Conservation (phyloP, 768 basidiomycete species). For the Favolaschia claudopus region DNA sequence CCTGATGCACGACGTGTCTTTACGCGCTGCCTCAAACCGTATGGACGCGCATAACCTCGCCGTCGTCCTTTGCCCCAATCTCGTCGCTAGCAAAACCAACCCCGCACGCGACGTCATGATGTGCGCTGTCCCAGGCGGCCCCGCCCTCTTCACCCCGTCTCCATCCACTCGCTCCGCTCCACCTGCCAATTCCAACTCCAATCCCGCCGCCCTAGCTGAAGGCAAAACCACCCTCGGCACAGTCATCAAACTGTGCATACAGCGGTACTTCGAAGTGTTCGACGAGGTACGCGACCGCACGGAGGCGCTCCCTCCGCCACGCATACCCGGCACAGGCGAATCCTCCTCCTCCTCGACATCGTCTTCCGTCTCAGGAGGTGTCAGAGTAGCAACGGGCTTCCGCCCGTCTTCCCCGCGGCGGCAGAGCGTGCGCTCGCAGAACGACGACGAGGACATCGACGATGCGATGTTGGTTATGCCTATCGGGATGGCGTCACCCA, state of each 20-base stretch:
- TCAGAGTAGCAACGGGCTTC: background rate
- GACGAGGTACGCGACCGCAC: constrained; percentile 79
- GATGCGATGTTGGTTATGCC: constrained; percentile 81
- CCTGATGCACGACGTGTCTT: constrained; percentile 80
- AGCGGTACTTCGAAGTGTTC: constrained; percentile 86
- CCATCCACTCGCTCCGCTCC: constrained; percentile 23
- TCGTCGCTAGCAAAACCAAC: constrained; percentile 69
- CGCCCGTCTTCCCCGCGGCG: constrained; percentile 28
- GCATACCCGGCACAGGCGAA: constrained; percentile 37
- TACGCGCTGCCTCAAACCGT: constrained; percentile 68
- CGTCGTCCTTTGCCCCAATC: constrained; percentile 81
- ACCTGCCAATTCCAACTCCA: constrained; percentile 25
- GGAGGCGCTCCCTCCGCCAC: constrained; percentile 57
- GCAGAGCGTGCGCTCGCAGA: constrained; percentile 36
- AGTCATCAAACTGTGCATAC: constrained; percentile 79
- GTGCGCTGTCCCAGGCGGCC: constrained; percentile 66
- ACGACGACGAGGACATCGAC: constrained; percentile 79
- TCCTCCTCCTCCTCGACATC: constrained; percentile 34
- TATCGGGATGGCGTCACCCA: constrained; percentile 52
- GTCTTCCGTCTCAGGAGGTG: constrained; percentile 16
- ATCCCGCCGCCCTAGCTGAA: constrained; percentile 42
- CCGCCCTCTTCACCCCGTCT: constrained; percentile 42
- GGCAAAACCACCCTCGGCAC: constrained; percentile 72
- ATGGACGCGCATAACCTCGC: constrained; percentile 90
- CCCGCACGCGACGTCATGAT: constrained; percentile 77